phyloP scores from a whole-genome alignment of 2,329 filamentous ascomycete genomes.

The Colletotrichum orchidophilum region DNA sequence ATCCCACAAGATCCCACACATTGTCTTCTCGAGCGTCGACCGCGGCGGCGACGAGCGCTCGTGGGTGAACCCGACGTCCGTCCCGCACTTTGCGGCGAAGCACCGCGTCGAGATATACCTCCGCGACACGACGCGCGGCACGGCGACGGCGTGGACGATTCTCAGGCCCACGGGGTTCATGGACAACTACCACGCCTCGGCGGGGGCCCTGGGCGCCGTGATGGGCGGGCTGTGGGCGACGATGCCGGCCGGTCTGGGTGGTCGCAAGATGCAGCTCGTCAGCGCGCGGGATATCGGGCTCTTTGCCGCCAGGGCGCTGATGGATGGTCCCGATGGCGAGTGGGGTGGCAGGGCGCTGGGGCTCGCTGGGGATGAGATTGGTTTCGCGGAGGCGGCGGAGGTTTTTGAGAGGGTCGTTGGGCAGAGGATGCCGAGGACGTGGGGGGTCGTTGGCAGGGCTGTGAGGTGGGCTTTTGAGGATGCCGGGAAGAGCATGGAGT shows the following conservation, averaged over 20 bases:
- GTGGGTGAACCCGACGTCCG: slow-evolving; percentile 33
- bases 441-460: slow-evolving; percentile 1
- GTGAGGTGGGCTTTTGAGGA: slow-evolving; percentile 31
- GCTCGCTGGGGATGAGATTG: slow-evolving; percentile 32
- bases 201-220: slow-evolving; percentile 37
- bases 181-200: slow-evolving; percentile 38
- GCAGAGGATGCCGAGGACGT: slow-evolving; percentile 18
- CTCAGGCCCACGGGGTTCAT: slow-evolving; percentile 41
- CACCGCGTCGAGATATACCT: slow-evolving; percentile 33
- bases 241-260: slow-evolving; percentile 34
- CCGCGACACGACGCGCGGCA: slow-evolving; percentile 8
- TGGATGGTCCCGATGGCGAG: slow-evolving; percentile 6
- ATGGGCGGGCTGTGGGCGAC: slow-evolving; percentile 39
- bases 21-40: slow-evolving; percentile 39
- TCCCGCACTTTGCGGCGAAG: slow-evolving; percentile 37
- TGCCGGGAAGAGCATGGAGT: slow-evolving; percentile 31
- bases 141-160: slow-evolving; percentile 37
- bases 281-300: slow-evolving; percentile 39
- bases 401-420: slow-evolving; percentile 10
- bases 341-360: slow-evolving; percentile 26
- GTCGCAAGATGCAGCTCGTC: slow-evolving; percentile 39
- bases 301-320: slow-evolving; percentile 23
- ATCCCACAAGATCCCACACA: slow-evolving; percentile 39
- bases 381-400: slow-evolving; percentile 22
- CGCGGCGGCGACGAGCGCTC: slow-evolving; percentile 36